Percentiles rank a stretch among this genome's conserved stretches.
phyloP scores from a whole-genome alignment of 2,329 filamentous ascomycete genomes.

The Phyllachora maydis region DNA sequence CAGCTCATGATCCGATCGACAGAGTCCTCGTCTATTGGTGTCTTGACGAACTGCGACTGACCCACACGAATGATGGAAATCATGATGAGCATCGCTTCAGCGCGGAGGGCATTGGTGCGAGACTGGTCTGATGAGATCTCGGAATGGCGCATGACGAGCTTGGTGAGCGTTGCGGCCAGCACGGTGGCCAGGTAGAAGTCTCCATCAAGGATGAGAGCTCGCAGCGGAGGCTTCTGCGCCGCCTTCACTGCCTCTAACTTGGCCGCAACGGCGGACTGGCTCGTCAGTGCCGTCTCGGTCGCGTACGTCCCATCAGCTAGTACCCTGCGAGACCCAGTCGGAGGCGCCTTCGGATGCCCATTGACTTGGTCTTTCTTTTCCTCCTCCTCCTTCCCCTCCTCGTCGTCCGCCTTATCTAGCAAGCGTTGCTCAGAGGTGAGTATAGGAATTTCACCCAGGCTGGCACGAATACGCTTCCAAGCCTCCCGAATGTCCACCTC shows the following conservation, averaged over 20 bases:
- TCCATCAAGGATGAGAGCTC: slow-evolving; percentile 87
- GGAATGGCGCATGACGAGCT: slow-evolving; percentile 91
- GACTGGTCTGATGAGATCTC: slow-evolving; percentile 75
- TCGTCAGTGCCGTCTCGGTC: slow-evolving; percentile 88
- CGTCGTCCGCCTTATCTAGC: slow-evolving; percentile 64
- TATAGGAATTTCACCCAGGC: slow-evolving; percentile 91
- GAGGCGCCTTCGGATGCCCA: slow-evolving; percentile 57
- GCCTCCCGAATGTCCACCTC: slow-evolving; percentile 87
- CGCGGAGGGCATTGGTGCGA: slow-evolving; percentile 81
- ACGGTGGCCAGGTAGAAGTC: slow-evolving; percentile 94
- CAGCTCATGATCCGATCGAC: slow-evolving; percentile 98
- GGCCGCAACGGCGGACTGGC: slow-evolving; percentile 72
- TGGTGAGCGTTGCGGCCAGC: slow-evolving; percentile 86
- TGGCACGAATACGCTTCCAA: slow-evolving; percentile 89
- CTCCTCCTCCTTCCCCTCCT: slow-evolving; percentile 41
- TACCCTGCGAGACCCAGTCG: slow-evolving; percentile 75
- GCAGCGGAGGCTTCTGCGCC: slow-evolving; percentile 83
- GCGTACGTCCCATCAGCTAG: slow-evolving; percentile 94
- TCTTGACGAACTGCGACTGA: slow-evolving; percentile 97
- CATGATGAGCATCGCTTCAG: slow-evolving; percentile 98
- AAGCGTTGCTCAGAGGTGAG: slow-evolving; percentile 85
- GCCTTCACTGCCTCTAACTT: slow-evolving; percentile 93
- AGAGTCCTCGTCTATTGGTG: slow-evolving; percentile 91
- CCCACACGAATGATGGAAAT: slow-evolving; percentile 96
- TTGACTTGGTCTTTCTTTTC: slow-evolving; percentile 47